These are phyloP conservation scores for Neurospora sp. DNA, from an alignment of 495 filamentous ascomycete species.

Conservation along the genomic window DNA sequence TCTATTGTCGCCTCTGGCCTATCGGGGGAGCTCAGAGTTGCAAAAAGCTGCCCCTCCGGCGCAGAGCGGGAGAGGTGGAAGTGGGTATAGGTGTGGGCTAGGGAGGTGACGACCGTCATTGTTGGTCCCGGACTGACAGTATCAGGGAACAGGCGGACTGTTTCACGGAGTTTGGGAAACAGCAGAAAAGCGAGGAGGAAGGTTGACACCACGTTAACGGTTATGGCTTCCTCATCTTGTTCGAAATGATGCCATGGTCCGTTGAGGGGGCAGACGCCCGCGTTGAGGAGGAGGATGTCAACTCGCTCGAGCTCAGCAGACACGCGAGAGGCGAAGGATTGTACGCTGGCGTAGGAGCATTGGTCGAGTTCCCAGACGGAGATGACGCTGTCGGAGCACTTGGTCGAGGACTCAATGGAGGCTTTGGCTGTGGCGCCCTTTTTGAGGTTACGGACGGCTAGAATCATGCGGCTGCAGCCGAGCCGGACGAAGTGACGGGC, in stretches of 20 bases:
- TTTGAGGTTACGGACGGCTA: constrained; percentile 33
- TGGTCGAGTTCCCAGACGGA: constrained; percentile 46
- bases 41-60: constrained; percentile 2
- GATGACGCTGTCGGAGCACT: constrained; percentile 32
- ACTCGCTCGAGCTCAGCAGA: constrained; percentile 22
- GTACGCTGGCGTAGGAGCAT: constrained; percentile 16
- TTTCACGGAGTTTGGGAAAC: constrained; percentile 29
- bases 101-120: constrained; percentile 21
- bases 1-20: not conserved
- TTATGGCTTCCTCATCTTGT: constrained; percentile 35
- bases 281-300: constrained; percentile 37
- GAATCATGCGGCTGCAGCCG: constrained; percentile 33
- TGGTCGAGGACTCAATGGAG: constrained; percentile 27
- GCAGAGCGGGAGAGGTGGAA: not conserved
- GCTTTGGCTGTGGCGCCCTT: constrained; percentile 35
- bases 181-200: constrained; percentile 36
- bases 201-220: constrained; percentile 44
- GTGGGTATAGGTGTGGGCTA: constrained; percentile 1
- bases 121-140: constrained; percentile 8
- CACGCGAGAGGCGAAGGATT: constrained; percentile 14
- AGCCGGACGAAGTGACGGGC: constrained; percentile 33
- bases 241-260: constrained; percentile 12
- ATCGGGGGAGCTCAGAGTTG: not conserved
- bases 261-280: constrained; percentile 18
- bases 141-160: constrained; percentile 5